phyloP scores from a whole-genome alignment of 2,329 filamentous ascomycete genomes.

The Diaporthe eres region DNA sequence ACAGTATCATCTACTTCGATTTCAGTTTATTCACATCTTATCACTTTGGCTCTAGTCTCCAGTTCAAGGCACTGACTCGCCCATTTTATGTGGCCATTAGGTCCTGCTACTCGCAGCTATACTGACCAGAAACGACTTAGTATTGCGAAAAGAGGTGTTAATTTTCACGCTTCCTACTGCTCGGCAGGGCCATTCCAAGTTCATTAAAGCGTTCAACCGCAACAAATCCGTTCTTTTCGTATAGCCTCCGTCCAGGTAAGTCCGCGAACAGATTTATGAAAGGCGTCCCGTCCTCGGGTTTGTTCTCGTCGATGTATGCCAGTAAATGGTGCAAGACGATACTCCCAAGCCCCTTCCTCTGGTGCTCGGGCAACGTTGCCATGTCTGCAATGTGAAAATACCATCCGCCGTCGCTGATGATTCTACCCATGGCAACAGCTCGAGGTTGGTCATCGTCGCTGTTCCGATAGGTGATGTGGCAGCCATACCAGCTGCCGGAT shows the following conservation, averaged over 20 bases:
- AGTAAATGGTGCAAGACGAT: constrained; percentile 59
- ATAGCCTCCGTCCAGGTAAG: constrained; percentile 58
- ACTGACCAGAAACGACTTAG: not conserved
- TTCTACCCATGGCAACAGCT: constrained; percentile 63
- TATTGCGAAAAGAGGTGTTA: not conserved
- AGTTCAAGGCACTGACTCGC: not conserved
- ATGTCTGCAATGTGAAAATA: constrained; percentile 67
- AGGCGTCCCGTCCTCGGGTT: constrained; percentile 52
- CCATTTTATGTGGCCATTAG: not conserved
- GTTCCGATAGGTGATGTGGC: constrained; percentile 52
- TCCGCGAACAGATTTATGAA: constrained; percentile 64
- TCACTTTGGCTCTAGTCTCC: not conserved
- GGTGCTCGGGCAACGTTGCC: constrained; percentile 63
- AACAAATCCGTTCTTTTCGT: constrained; percentile 61
- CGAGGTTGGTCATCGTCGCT: not conserved
- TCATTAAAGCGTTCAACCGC: constrained; percentile 53
- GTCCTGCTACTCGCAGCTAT: not conserved
- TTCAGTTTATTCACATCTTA: not conserved
- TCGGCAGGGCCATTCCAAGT: constrained; percentile 53
- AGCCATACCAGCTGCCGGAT: constrained; percentile 59
- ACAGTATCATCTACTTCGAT: not conserved
- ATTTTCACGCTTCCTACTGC: not conserved
- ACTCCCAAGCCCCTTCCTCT: constrained; percentile 62
- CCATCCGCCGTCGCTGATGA: constrained; percentile 65
- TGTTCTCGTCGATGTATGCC: constrained; percentile 55